These are phyloP conservation scores for Cladophialophora exuberans DNA, from an alignment of 2,329 filamentous ascomycete species.

Conservation along the genomic window DNA sequence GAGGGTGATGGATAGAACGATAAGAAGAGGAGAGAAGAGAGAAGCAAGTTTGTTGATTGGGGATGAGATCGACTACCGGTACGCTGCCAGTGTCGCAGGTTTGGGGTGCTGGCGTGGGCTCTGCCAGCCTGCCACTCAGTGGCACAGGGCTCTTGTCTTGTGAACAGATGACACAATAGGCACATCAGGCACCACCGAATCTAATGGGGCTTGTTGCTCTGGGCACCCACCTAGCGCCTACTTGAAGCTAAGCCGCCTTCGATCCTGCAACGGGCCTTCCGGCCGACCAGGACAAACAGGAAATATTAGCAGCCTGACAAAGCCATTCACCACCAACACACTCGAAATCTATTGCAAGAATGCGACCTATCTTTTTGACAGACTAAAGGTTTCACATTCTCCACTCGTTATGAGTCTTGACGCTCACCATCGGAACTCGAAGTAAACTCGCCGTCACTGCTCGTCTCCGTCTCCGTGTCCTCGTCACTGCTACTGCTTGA, in stretches of 20 bases:
- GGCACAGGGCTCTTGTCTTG: too few species aligned
- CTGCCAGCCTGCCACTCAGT: background rate
- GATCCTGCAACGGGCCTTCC: too few species aligned
- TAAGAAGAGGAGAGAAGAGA: slow-evolving; percentile 8
- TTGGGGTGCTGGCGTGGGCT: background rate
- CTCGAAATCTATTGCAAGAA: too few species aligned
- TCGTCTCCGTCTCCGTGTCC: slow-evolving; percentile 72
- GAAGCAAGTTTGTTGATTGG: slow-evolving; percentile 11
- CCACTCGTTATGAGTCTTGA: background rate
- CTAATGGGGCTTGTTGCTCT: too few species aligned
- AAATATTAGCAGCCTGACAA: too few species aligned
- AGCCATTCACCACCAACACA: too few species aligned
- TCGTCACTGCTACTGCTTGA: slow-evolving; percentile 81
- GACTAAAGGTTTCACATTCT: background rate
- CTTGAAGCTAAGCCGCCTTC: too few species aligned
- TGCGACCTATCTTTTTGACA: too few species aligned
- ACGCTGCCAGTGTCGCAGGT: slow-evolving; percentile 9
- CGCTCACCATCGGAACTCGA: slow-evolving; percentile 11
- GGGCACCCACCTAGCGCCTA: too few species aligned
- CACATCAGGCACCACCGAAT: slow-evolving; percentile 2
- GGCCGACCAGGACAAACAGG: too few species aligned
- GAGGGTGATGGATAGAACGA: slow-evolving; percentile 16
- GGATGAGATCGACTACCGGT: slow-evolving; percentile 10
- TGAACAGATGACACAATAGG: background rate
- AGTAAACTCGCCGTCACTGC: slow-evolving; percentile 18